Evolutionary conservation across 2,329 filamentous ascomycete genomes (phyloP), one percentile per base, ranked within the genome.

Genomic region (Clathrospora elynae): DNA sequence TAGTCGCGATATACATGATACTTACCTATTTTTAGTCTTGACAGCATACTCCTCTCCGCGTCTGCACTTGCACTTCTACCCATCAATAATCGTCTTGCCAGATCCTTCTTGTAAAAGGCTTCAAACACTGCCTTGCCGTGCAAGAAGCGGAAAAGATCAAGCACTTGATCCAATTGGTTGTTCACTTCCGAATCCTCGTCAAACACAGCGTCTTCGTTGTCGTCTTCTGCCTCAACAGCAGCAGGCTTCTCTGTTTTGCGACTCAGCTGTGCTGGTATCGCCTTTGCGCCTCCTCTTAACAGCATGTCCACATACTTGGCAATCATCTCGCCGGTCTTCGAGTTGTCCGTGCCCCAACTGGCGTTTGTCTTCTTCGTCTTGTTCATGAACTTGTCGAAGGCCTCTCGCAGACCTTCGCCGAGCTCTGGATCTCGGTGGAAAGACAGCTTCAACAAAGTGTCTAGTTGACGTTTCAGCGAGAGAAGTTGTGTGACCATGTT

Each of bases 41-140:
- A 80, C 33, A 99, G 80, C 93, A 99, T 99, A 71, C 87, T 95
- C 51, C 91, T 83, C 73, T 99, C 95, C 0, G 93, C 92, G 70
- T 99, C 93, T 42, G 92, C 88, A 64, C 90, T 96, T 14, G 92
- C 91, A 66, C 90, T 96, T 52, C 91, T 83, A 25, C 86, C 87
- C 89, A 97, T 91, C 41, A 99, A 78, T 28, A 99, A 74, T 32
- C 93, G 82, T 11, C 91, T 82, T 1, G 95, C 92, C 35, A 99
- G 79, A 64, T 97, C 93, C 62, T 93, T 95, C 76, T 99, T 99
- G 80, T 99, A 99, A 67, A 99, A 99, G 1, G 93, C 92, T 68
- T 99, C 93, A 52, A 99, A 99, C 0, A 96, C 88, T 41, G 95
- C 92, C 69, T 99, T 99, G 54, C 93, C 93, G 64, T 97, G 86